Percentiles rank a stretch among this genome's conserved stretches.
Evolutionary conservation across 495 filamentous ascomycete species (phyloP).

Genomic region (Filosporella fistucella): DNA sequence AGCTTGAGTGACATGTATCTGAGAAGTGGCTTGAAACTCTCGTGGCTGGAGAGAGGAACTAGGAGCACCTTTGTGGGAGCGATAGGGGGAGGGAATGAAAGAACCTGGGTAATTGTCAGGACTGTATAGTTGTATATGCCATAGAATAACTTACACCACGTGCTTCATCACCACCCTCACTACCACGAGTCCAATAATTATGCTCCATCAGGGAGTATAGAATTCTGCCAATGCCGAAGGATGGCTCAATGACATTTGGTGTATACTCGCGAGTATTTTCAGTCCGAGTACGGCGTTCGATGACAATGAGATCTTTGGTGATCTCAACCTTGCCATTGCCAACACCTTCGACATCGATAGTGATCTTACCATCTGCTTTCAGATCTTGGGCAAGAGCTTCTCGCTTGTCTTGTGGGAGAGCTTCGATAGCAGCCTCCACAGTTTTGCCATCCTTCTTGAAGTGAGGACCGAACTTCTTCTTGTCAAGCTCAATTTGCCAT

Average conservation of each 20-base stretch:
- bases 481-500: constrained; percentile 57
- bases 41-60: constrained; percentile 62
- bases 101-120: constrained; percentile 41
- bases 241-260: constrained; percentile 69
- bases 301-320: constrained; percentile 48
- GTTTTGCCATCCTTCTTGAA: constrained; percentile 61
- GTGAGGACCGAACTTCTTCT: constrained; percentile 60
- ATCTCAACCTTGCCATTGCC: constrained; percentile 53
- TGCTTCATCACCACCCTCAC: constrained; percentile 61
- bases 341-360: constrained; percentile 48
- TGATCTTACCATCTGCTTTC: constrained; percentile 46
- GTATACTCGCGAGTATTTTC: constrained; percentile 58
- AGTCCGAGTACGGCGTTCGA: constrained; percentile 47
- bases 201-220: constrained; percentile 62
- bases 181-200: constrained; percentile 58
- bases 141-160: constrained; percentile 54
- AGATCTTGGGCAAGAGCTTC: constrained; percentile 49
- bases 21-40: constrained; percentile 55
- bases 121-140: background rate
- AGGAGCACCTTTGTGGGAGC: constrained; percentile 76
- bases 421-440: constrained; percentile 53
- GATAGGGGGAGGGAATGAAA: constrained; percentile 69
- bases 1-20: constrained; percentile 54
- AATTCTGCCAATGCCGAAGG: constrained; percentile 68
- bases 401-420: constrained; percentile 48